Evolutionary conservation across 306 rosid species (phyloP).

Genomic region (Cercis canadensis): DNA sequence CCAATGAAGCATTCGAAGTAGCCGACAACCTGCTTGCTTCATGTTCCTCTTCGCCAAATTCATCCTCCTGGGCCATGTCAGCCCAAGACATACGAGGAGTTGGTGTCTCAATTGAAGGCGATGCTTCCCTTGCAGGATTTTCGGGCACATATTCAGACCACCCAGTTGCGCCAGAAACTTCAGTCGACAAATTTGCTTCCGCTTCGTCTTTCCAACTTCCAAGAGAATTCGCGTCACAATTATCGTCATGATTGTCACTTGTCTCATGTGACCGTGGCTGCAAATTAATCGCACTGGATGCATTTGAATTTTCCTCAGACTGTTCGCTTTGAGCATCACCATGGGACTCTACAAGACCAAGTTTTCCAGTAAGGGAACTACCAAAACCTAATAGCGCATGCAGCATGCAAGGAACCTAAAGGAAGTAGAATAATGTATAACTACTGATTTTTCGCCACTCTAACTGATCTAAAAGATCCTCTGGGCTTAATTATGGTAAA

Average conservation of each 20-base stretch:
- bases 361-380: background rate
- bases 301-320: slow-evolving; percentile 27
- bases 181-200: slow-evolving; percentile 40
- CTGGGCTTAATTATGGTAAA: background rate
- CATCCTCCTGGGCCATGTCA: slow-evolving; percentile 95
- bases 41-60: slow-evolving; percentile 62
- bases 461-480: background rate
- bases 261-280: slow-evolving; percentile 27
- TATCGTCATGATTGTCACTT: slow-evolving; percentile 43
- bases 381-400: background rate
- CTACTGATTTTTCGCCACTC: background rate
- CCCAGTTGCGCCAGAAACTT: slow-evolving; percentile 7
- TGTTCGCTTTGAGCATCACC: slow-evolving; percentile 25
- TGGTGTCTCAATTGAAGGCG: slow-evolving; percentile 38
- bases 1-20: slow-evolving; percentile 41
- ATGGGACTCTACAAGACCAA: slow-evolving; percentile 40
- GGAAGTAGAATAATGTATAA: background rate
- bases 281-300: background rate
- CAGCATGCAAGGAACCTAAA: background rate
- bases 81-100: slow-evolving; percentile 84
- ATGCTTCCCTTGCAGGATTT: slow-evolving; percentile 36
- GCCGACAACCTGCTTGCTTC: slow-evolving; percentile 41
- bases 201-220: slow-evolving; percentile 66
- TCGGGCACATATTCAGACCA: slow-evolving; percentile 37
- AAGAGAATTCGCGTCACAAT: slow-evolving; percentile 56